Percentiles rank a stretch among this genome's conserved stretches.
Conservation (phyloP, 2,329 filamentous ascomycete genomes). For the Didymella sp. region DNA sequence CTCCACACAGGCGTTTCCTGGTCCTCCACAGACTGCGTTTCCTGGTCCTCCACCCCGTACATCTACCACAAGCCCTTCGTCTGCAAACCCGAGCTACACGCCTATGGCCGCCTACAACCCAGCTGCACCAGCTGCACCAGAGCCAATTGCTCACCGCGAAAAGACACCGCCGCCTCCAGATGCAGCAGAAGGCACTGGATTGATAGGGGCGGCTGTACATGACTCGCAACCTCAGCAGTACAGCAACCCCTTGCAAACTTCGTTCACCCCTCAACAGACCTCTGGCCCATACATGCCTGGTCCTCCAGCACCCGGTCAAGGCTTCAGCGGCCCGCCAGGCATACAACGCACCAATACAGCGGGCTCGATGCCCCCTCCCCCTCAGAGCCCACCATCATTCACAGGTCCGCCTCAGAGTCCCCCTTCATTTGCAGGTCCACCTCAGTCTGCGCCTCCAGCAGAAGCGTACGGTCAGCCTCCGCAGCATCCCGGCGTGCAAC, state of each 20-base stretch:
- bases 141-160: constrained; percentile 74
- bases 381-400: constrained; percentile 48
- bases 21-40: constrained; percentile 46
- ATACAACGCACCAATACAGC: constrained; percentile 46
- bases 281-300: constrained; percentile 53
- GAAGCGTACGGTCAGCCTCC: constrained; percentile 32
- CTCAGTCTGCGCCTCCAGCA: constrained; percentile 36
- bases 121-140: constrained; percentile 76
- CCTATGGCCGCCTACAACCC: constrained; percentile 80
- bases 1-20: constrained; percentile 49
- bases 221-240: constrained; percentile 48
- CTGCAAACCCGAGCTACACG: constrained; percentile 56
- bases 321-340: constrained; percentile 42
- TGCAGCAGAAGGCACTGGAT: constrained; percentile 59
- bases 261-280: constrained; percentile 45
- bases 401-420: constrained; percentile 49
- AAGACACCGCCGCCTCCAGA: constrained; percentile 81
- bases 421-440: constrained; percentile 51
- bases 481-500: constrained; percentile 38
- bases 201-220: constrained; percentile 49
- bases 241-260: constrained; percentile 40
- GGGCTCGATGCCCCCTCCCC: constrained; percentile 46
- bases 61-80: constrained; percentile 38
- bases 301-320: constrained; percentile 47
- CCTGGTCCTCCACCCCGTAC: constrained; percentile 45